phyloP scores from a whole-genome alignment of 2,329 filamentous ascomycete species.

The Talaromyces sp. region DNA sequence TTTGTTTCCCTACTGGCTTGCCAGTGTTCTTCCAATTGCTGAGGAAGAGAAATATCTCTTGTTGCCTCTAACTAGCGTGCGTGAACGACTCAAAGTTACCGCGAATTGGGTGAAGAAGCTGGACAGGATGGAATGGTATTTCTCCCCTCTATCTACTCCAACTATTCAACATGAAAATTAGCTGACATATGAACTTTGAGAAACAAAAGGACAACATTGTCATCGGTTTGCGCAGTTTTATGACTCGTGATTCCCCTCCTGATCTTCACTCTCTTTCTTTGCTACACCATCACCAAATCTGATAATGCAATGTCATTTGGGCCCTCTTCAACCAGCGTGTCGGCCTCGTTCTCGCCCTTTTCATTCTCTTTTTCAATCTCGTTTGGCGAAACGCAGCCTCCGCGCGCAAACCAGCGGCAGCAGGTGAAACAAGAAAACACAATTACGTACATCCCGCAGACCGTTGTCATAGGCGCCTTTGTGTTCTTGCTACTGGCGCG shows the following conservation, averaged over 20 bases:
- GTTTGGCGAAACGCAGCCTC: not conserved
- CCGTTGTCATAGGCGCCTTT: conserved; percentile 26
- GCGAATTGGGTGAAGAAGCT: conserved; percentile 71
- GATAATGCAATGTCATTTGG: conserved; percentile 13
- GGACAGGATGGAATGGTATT: conserved; percentile 62
- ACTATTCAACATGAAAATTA: not conserved
- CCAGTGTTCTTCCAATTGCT: conserved; percentile 68
- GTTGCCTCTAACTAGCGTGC: conserved; percentile 66
- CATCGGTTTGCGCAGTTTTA: conserved; percentile 26
- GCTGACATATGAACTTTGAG: conserved; percentile 16
- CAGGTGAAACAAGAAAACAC: not conserved
- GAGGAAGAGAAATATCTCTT: conserved; percentile 76
- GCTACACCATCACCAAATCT: conserved; percentile 16
- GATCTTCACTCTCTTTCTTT: conserved; percentile 23
- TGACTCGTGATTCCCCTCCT: conserved; percentile 39
- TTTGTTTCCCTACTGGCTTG: conserved; percentile 85
- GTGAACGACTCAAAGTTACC: conserved; percentile 76
- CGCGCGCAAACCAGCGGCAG: not conserved
- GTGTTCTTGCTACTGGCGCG: conserved; percentile 25
- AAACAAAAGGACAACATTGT: conserved; percentile 10
- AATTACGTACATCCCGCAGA: conserved; percentile 25
- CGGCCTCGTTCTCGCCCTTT: conserved; percentile 28
- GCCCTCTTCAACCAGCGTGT: conserved; percentile 19
- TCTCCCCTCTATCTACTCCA: conserved; percentile 7
- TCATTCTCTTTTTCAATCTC: conserved; percentile 5